Evolutionary conservation across 202 grass and related monocot genomes (phyloP).

Genomic region (Carex sylvatica): DNA sequence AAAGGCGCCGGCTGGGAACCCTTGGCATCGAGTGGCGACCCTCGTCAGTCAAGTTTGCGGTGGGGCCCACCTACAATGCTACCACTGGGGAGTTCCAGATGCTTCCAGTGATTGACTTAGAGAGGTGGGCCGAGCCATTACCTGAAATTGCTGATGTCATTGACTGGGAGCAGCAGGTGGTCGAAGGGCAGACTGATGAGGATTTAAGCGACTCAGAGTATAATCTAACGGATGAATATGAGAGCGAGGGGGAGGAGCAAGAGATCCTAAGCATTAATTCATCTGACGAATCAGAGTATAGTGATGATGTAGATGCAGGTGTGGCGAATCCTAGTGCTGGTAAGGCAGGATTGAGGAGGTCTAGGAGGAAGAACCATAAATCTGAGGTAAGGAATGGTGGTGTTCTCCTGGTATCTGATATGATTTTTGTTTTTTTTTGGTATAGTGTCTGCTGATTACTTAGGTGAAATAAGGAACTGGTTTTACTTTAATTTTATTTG

Average conservation of each 20-base stretch:
- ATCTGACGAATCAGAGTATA: conserved; percentile 58
- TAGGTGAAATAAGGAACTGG: not conserved
- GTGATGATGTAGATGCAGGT: conserved; percentile 48
- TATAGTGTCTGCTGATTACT: not conserved
- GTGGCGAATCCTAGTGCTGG: conserved; percentile 25
- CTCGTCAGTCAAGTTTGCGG: conserved; percentile 73
- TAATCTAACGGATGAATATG: conserved; percentile 76
- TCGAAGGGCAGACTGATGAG: conserved; percentile 83
- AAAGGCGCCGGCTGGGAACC: conserved; percentile 74
- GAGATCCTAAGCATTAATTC: conserved; percentile 57
- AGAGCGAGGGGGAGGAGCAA: conserved; percentile 58
- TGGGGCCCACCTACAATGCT: conserved; percentile 90
- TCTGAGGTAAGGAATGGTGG: conserved; percentile 48
- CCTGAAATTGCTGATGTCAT: conserved; percentile 73
- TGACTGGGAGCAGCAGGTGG: conserved; percentile 71
- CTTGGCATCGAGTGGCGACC: conserved; percentile 88
- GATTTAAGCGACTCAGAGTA: conserved; percentile 84
- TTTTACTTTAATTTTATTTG: conserved; percentile 13
- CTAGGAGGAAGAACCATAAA: conserved; percentile 74
- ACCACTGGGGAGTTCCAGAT: conserved; percentile 86
- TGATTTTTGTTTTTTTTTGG: not conserved
- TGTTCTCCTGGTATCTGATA: not conserved
- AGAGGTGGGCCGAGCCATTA: conserved; percentile 85
- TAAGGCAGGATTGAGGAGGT: conserved; percentile 54
- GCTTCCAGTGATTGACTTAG: conserved; percentile 82